phyloP scores from a whole-genome alignment of 1,284 basidiomycete genomes.

The Ustilago xerochloae region DNA sequence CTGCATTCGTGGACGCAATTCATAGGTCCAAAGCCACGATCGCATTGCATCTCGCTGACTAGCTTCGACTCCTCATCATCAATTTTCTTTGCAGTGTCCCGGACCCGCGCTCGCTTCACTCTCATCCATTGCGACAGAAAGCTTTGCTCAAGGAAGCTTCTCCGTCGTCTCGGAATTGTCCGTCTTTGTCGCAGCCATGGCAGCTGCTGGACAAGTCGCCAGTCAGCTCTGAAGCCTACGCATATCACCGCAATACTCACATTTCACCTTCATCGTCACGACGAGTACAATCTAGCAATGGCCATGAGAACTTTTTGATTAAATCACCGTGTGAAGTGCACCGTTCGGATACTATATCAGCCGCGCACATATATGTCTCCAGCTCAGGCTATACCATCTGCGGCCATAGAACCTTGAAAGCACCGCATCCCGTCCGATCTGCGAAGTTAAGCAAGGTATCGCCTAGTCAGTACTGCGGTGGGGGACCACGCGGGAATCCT shows the following conservation, averaged over 20 bases:
- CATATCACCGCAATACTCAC: background rate
- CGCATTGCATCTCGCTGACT: too few species aligned
- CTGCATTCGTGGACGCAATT: too few species aligned
- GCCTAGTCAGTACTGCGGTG: constrained; percentile 84
- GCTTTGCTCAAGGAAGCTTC: constrained; percentile 1
- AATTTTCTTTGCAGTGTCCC: constrained; percentile 33
- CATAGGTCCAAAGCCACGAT: too few species aligned
- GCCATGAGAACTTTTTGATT: too few species aligned
- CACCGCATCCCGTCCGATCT: constrained; percentile 84
- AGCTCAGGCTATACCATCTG: too few species aligned
- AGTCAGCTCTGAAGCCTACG: constrained; percentile 6
- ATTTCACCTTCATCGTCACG: too few species aligned
- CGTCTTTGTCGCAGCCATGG: constrained; percentile 39
- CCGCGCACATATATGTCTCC: too few species aligned
- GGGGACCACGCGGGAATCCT: constrained; percentile 85
- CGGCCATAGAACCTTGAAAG: constrained; percentile 82
- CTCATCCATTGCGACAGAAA: constrained; percentile 7
- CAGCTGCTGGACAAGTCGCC: constrained; percentile 39
- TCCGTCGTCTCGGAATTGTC: constrained; percentile 5
- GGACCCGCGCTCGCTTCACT: constrained; percentile 50
- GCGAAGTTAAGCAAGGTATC: constrained; percentile 82
- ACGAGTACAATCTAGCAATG: too few species aligned
- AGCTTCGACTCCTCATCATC: too few species aligned
- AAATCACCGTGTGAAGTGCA: too few species aligned
- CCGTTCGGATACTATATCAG: too few species aligned